Conservation (phyloP, 1,284 basidiomycete genomes). For the Puccinia horiana region DNA sequence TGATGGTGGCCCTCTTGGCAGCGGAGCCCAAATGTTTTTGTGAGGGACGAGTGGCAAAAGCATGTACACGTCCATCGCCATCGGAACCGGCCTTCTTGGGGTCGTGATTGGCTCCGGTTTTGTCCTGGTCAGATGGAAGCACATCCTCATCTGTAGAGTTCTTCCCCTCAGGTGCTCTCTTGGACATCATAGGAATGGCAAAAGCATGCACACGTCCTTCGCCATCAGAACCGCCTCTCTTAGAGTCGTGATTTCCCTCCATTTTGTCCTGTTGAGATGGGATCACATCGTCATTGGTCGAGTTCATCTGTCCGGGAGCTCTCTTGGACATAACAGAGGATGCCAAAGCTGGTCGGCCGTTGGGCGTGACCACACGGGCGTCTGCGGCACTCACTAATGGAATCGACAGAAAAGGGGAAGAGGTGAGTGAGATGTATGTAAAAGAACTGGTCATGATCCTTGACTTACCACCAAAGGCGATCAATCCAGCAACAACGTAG, state of each 20-base stretch:
- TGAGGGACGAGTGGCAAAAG: too few species aligned
- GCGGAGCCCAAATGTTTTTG: too few species aligned
- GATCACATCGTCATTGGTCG: background rate
- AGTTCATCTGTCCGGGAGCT: background rate
- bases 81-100: background rate
- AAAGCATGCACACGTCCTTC: background rate
- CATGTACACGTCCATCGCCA: background rate
- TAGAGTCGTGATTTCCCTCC: background rate
- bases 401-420: background rate
- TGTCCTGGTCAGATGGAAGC: background rate
- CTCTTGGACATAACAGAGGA: background rate
- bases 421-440: background rate
- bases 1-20: too few species aligned
- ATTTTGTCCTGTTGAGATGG: background rate
- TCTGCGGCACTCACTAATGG: background rate
- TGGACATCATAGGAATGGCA: background rate
- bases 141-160: too few species aligned
- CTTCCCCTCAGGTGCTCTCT: too few species aligned
- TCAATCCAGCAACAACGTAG: constrained; percentile 22
- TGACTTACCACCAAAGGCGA: constrained; percentile 4
- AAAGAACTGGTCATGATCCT: too few species aligned
- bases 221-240: background rate
- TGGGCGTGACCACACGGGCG: background rate
- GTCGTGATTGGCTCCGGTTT: background rate
- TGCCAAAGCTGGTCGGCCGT: background rate